These are phyloP conservation scores for Phaseolus coccineus DNA, from an alignment of 331 rosid genomes.

Conservation along the genomic window DNA sequence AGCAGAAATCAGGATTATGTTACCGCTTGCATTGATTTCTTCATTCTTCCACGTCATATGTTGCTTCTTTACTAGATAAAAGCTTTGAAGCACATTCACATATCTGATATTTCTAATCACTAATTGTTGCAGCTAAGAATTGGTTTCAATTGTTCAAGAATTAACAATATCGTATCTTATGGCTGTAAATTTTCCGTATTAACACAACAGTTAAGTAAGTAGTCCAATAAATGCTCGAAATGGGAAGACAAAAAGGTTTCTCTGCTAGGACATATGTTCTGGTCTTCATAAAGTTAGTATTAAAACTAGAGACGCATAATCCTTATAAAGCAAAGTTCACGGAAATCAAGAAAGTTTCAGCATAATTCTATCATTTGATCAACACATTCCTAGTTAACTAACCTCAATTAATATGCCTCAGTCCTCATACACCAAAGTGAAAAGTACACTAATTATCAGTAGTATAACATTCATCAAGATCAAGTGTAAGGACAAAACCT, in stretches of 20 bases:
- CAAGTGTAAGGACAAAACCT: conserved; percentile 58
- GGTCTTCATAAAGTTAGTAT: background rate
- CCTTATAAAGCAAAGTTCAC: background rate
- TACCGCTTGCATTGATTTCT: background rate
- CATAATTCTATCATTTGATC: conserved; percentile 25
- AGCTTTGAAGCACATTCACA: background rate
- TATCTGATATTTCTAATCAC: background rate
- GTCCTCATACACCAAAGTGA: conserved; percentile 37
- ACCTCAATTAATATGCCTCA: background rate
- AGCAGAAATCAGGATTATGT: background rate
- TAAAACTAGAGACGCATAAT: background rate
- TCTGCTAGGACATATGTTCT: background rate
- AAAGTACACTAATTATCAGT: conserved; percentile 22
- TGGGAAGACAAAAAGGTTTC: background rate
- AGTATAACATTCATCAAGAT: conserved; percentile 39
- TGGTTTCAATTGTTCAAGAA: background rate
- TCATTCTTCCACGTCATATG: background rate
- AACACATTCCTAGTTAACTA: background rate
- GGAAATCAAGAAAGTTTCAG: background rate
- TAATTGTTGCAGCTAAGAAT: background rate
- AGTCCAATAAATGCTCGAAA: background rate
- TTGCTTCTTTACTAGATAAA: background rate
- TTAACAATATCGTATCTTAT: background rate
- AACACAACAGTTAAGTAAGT: background rate
- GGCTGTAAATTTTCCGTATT: background rate